Evolutionary conservation across 371 early-diverging fungal genomes (phyloP).

Genomic region (Phascolomyces articulosus): DNA sequence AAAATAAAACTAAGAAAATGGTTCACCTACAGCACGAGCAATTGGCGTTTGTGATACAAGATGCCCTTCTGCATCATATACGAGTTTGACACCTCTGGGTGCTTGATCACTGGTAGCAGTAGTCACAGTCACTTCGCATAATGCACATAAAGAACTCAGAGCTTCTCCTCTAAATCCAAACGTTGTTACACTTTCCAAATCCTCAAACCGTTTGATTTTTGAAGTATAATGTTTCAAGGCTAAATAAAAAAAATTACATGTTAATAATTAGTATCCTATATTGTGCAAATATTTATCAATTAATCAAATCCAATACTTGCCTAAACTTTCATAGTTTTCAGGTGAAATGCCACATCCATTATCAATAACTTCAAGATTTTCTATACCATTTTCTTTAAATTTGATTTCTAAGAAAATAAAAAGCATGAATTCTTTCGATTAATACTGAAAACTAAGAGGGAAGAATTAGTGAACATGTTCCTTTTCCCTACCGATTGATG

Average conservation of each 20-base stretch:
- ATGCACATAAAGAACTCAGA: conserved; percentile 76
- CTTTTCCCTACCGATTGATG: conserved; percentile 65
- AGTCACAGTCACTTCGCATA: conserved; percentile 59
- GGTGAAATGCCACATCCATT: conserved; percentile 84
- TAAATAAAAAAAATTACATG: conserved; percentile 9
- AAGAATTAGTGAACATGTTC: background rate
- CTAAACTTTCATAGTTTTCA: conserved; percentile 66
- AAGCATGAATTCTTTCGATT: background rate
- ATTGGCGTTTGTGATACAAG: conserved; percentile 44
- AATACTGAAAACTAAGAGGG: background rate
- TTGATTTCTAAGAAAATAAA: conserved; percentile 63
- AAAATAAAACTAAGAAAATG: background rate
- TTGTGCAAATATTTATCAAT: no score
- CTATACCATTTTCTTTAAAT: conserved; percentile 80
- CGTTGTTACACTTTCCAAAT: conserved; percentile 64
- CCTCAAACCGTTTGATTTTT: conserved; percentile 72
- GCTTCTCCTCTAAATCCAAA: conserved; percentile 93
- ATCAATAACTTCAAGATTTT: conserved; percentile 80
- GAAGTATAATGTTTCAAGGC: conserved; percentile 82
- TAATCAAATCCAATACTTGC: conserved; percentile 28
- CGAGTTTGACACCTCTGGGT: conserved; percentile 73
- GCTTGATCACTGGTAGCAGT: conserved; percentile 70
- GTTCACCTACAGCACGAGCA: conserved; percentile 48
- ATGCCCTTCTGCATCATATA: conserved; percentile 66
- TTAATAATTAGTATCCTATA: background rate